phyloP scores from a whole-genome alignment of 768 basidiomycete genomes.

The Russula foetens region DNA sequence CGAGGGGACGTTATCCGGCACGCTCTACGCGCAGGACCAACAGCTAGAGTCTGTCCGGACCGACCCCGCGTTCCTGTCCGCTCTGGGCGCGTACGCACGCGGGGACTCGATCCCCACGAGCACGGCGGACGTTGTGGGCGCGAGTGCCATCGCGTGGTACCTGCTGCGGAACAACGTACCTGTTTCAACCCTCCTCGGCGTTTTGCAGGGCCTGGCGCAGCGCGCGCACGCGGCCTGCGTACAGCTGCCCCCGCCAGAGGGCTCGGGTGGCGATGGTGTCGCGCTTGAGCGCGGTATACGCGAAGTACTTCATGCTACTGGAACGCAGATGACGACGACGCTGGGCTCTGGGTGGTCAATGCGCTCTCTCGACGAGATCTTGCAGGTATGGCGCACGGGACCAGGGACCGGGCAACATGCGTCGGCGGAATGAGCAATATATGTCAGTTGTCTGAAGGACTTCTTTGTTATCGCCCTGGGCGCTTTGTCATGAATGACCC shows the following conservation, averaged over 20 bases:
- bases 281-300: slow-evolving; percentile 55
- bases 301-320: slow-evolving; percentile 81
- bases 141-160: slow-evolving; percentile 58
- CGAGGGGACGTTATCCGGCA: slow-evolving; percentile 61
- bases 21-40: slow-evolving; percentile 53
- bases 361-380: slow-evolving; percentile 56
- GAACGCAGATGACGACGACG: slow-evolving; percentile 67
- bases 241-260: slow-evolving; percentile 41
- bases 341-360: slow-evolving; percentile 70
- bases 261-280: slow-evolving; percentile 30
- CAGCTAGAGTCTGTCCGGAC: slow-evolving; percentile 42
- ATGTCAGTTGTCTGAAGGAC: neutral
- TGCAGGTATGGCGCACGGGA: slow-evolving; percentile 42
- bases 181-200: slow-evolving; percentile 53
- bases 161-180: slow-evolving; percentile 62
- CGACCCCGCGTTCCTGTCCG: slow-evolving; percentile 33
- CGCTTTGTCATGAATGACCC: too few species aligned
- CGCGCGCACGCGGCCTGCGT: slow-evolving; percentile 55
- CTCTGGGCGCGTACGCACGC: slow-evolving; percentile 47
- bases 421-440: neutral
- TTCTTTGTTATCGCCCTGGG: too few species aligned
- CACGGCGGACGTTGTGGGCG: slow-evolving; percentile 18
- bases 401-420: neutral
- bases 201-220: slow-evolving; percentile 52
- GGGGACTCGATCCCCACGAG: slow-evolving; percentile 34